phyloP scores from a whole-genome alignment of 352 stramenopile genomes.

The Phytopythium oedochilum region DNA sequence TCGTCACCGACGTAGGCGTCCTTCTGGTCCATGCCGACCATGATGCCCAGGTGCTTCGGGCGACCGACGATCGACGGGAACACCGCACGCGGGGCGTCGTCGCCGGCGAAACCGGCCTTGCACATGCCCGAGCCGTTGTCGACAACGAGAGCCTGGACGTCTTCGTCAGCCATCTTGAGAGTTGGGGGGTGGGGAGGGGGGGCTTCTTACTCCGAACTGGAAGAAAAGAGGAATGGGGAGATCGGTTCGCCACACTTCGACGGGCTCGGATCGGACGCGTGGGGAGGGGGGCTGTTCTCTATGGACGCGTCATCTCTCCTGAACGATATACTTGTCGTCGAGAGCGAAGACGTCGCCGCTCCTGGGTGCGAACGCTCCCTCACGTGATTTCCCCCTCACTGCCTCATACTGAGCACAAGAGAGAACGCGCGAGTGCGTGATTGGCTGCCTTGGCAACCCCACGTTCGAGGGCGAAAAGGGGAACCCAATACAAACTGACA shows the following conservation, averaged over 20 bases:
- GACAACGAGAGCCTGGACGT: constrained; percentile 60
- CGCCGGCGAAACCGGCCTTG: constrained; percentile 97
- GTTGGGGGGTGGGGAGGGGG: constrained; percentile 5
- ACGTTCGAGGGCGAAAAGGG: constrained; percentile 1
- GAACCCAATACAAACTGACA: neutral
- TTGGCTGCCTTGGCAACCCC: constrained; percentile 3
- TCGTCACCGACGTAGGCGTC: constrained; percentile 93
- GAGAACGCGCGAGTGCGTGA: neutral
- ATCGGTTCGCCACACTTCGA: constrained; percentile 2
- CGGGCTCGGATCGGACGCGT: too few species aligned
- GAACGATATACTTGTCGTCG: neutral
- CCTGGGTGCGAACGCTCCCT: neutral
- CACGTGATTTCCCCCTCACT: neutral
- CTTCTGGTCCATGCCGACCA: constrained; percentile 97
- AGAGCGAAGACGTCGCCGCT: constrained; percentile 6
- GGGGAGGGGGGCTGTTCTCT: constrained; percentile 8
- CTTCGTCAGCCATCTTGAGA: constrained; percentile 55
- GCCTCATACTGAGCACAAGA: constrained; percentile 21
- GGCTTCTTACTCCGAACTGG: constrained; percentile 11
- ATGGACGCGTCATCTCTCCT: constrained; percentile 12
- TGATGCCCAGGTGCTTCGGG: constrained; percentile 95
- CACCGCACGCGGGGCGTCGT: constrained; percentile 95
- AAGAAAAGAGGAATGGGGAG: constrained; percentile 27
- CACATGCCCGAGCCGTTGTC: constrained; percentile 38
- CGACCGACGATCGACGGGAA: constrained; percentile 96